Base-by-base conservation (phyloP, 139 green algal genomes). In the Desmodesmus armatus region DNA sequence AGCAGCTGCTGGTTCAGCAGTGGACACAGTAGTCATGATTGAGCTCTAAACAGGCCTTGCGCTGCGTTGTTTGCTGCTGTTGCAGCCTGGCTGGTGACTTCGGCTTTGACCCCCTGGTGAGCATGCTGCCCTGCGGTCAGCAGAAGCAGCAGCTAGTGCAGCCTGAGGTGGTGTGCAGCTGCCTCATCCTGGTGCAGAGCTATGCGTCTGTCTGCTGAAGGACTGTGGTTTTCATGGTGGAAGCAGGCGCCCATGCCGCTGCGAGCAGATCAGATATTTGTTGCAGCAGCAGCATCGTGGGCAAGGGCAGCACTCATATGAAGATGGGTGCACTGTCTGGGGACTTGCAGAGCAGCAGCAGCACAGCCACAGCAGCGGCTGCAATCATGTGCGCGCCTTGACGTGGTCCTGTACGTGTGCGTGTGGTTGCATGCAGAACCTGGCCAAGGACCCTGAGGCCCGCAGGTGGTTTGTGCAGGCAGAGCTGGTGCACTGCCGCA, bases 401-500 rank as follows among this genome's bases (percentile, higher is more conserved):
- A 31, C 37, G 3, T 9, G 17, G 13, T 40, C 25, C 17, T 78
- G 25, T 31, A n/a, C 1, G 13, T 60, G 40, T 31, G 35, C 40
- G 35, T 33, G 15, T 37, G 27, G 17, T 43, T 63, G 35, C 39
- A n/a, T 78, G 80, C 80, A 97, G 44, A 85, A 98, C 71, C 94
- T 99, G 66, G 96, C 94, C 67, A 89, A 90, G 66, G 91, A 98
- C 88, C 88, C 92, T 23, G 74, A 90, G 63, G 91, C 95, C 7
- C 94, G 98, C 37, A 80, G 86, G 49, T 98, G 94, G 94, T 97
- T 96, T 82, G 75, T 88, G 78, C 92, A 98, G 83, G 90, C 96
- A 71, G 96, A 99, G 93, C 89, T 99, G 70, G 81, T 98, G 41
- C 94, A 99, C 91, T 81, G 87, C 79, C 93, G 96, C 82, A 96